These are phyloP conservation scores for Suhomyces anneliseae DNA, from an alignment of 1,139 yeast species.

Conservation along the genomic window DNA sequence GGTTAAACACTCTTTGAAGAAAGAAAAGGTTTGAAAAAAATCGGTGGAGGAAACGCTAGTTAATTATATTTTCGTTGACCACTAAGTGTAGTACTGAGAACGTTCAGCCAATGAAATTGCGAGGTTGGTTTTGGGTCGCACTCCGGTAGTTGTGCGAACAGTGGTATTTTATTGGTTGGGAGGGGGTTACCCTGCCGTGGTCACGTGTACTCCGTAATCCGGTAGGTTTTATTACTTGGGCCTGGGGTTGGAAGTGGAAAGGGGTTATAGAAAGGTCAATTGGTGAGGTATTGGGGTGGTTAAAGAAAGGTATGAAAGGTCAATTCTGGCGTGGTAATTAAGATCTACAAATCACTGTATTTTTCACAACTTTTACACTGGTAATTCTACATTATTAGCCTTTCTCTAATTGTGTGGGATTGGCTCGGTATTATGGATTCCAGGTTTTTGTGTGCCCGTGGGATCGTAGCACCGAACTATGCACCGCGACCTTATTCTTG, in stretches of 20 bases:
- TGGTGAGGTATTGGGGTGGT: too few species aligned
- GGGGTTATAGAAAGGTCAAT: too few species aligned
- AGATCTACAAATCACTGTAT: too few species aligned
- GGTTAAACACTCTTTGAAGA: slow-evolving; percentile 16
- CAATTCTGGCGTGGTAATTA: too few species aligned
- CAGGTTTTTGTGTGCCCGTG: too few species aligned
- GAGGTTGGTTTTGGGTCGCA: slow-evolving; percentile 7
- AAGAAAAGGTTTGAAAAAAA: slow-evolving; percentile 11
- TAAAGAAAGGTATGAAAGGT: too few species aligned
- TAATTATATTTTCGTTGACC: slow-evolving; percentile 12
- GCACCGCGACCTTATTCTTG: too few species aligned
- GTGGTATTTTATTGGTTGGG: slow-evolving; percentile 11
- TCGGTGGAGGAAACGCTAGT: slow-evolving; percentile 10
- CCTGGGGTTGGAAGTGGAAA: neutral
- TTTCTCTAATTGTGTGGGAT: too few species aligned
- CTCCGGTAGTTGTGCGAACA: slow-evolving; percentile 12
- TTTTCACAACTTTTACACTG: too few species aligned
- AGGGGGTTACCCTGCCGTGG: slow-evolving; percentile 10
- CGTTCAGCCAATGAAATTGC: slow-evolving; percentile 10
- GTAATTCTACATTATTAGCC: too few species aligned
- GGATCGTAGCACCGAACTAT: too few species aligned
- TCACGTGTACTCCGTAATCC: slow-evolving; percentile 3
- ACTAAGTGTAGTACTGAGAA: slow-evolving; percentile 5
- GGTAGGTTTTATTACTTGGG: neutral
- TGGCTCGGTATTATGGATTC: too few species aligned